Evolutionary conservation across 352 stramenopile genomes (phyloP).

Genomic region (Phytophthora palmivora): DNA sequence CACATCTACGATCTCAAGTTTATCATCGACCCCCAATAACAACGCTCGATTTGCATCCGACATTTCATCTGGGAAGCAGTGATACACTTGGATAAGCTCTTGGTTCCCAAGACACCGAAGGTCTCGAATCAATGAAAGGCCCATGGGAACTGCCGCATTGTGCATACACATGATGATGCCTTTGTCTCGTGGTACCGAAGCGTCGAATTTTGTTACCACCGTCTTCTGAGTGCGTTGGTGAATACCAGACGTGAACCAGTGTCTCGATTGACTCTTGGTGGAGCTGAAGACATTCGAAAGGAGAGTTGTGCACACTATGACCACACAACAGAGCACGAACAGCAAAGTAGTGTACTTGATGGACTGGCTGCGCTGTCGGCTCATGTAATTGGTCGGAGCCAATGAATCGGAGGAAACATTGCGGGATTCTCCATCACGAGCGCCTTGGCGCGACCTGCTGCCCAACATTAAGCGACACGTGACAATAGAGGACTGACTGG

Average conservation of each 20-base stretch:
- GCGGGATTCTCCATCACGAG: not conserved
- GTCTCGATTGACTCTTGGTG: conserved; percentile 2
- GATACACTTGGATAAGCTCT: conserved; percentile 49
- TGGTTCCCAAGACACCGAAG: conserved; percentile 40
- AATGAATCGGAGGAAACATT: not conserved
- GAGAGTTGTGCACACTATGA: conserved; percentile 15
- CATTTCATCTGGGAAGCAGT: too few relatives aligned
- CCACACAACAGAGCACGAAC: conserved; percentile 18
- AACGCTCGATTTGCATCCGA: conserved; percentile 27
- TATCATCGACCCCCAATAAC: conserved; percentile 19
- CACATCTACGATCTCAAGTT: conserved; percentile 46
- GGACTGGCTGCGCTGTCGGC: not conserved
- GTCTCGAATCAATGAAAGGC: conserved; percentile 41
- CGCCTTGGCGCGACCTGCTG: conserved; percentile 6
- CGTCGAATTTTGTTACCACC: conserved; percentile 24
- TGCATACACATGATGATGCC: conserved; percentile 48
- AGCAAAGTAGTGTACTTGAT: conserved; percentile 1
- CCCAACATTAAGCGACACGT: conserved; percentile 9
- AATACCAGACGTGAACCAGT: conserved; percentile 13
- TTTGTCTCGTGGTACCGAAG: conserved; percentile 18
- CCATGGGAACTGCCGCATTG: conserved; percentile 35
- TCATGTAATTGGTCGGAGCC: not conserved
- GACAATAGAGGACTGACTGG: conserved; percentile 3
- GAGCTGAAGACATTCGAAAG: conserved; percentile 22
- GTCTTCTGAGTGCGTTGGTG: conserved; percentile 24